Percentiles rank a stretch among this genome's conserved stretches.
These are phyloP conservation scores for Fusarium buharicum DNA, from an alignment of 2,329 filamentous ascomycete genomes.

Conservation along the genomic window DNA sequence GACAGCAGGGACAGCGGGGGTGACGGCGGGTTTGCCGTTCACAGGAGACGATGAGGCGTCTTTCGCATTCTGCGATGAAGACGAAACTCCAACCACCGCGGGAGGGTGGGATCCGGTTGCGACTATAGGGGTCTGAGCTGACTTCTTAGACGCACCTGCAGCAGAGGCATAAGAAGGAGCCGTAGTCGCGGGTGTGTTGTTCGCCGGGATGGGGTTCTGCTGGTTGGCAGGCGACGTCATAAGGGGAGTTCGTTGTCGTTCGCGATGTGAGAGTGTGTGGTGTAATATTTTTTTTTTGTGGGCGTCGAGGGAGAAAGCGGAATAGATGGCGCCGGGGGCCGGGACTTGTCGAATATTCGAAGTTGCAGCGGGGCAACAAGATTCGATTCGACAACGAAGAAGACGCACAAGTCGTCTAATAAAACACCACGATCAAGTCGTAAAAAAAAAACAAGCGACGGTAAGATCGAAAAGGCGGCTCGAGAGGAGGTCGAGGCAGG, in stretches of 20 bases:
- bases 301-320: conserved; percentile 41
- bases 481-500: conserved; percentile 39
- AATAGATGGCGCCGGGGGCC: conserved; percentile 40
- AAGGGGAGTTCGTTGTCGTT: conserved; percentile 51
- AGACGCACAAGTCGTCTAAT: conserved; percentile 25
- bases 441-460: conserved; percentile 41
- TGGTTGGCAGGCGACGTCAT: conserved; percentile 71
- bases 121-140: conserved; percentile 68
- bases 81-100: conserved; percentile 65
- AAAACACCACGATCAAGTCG: conserved; percentile 28
- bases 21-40: conserved; percentile 83
- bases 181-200: conserved; percentile 66
- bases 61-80: conserved; percentile 67
- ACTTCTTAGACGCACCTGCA: conserved; percentile 71
- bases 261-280: conserved; percentile 45
- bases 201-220: conserved; percentile 66
- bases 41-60: conserved; percentile 77
- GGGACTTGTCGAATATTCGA: conserved; percentile 39
- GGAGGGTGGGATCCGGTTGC: conserved; percentile 66
- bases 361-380: conserved; percentile 37
- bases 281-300: conserved; percentile 40
- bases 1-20: conserved; percentile 74
- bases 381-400: conserved; percentile 31
- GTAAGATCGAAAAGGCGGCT: conserved; percentile 40
- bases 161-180: conserved; percentile 74